A percentile compares a stretch with the other conserved stretches of the same genome.
These are phyloP conservation scores for Cordyceps javanica DNA, from an alignment of 2,329 filamentous ascomycete species.

Conservation along the genomic window DNA sequence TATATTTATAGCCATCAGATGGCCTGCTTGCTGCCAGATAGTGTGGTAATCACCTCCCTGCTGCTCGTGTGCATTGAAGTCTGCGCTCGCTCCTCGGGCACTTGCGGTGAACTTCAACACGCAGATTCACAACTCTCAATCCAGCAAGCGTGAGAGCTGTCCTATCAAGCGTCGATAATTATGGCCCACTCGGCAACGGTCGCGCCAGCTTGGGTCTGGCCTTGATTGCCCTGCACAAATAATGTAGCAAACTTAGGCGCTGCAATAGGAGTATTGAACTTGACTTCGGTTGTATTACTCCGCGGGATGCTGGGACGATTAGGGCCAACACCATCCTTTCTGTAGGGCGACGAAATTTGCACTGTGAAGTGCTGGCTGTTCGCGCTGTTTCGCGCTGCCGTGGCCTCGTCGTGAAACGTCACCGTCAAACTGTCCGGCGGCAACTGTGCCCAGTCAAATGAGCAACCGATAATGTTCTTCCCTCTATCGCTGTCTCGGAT, in stretches of 20 bases:
- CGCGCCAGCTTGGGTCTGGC: conserved; percentile 16
- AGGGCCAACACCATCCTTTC: background rate
- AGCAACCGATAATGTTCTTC: conserved; percentile 14
- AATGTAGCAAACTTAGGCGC: conserved; percentile 17
- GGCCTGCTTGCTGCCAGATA: too few species aligned
- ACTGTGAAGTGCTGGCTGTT: conserved; percentile 6
- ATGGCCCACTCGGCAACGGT: conserved; percentile 19
- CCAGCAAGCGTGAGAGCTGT: too few species aligned
- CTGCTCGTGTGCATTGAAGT: too few species aligned
- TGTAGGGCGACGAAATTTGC: conserved; percentile 15
- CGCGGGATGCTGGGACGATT: conserved; percentile 14
- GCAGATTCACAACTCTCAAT: too few species aligned
- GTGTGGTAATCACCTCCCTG: too few species aligned
- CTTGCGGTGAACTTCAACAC: too few species aligned
- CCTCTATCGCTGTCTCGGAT: conserved; percentile 13
- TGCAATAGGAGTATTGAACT: conserved; percentile 10
- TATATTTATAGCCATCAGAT: too few species aligned
- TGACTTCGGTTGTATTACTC: conserved; percentile 18
- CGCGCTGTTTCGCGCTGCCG: background rate
- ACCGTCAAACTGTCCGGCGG: conserved; percentile 19
- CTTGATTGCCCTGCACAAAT: conserved; percentile 17
- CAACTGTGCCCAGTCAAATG: conserved; percentile 18
- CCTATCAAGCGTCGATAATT: too few species aligned
- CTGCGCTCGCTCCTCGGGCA: too few species aligned
- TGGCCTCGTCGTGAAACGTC: conserved; percentile 16